Conservation (phyloP, 78 protist genomes). For the Chrysochromulina parva region DNA sequence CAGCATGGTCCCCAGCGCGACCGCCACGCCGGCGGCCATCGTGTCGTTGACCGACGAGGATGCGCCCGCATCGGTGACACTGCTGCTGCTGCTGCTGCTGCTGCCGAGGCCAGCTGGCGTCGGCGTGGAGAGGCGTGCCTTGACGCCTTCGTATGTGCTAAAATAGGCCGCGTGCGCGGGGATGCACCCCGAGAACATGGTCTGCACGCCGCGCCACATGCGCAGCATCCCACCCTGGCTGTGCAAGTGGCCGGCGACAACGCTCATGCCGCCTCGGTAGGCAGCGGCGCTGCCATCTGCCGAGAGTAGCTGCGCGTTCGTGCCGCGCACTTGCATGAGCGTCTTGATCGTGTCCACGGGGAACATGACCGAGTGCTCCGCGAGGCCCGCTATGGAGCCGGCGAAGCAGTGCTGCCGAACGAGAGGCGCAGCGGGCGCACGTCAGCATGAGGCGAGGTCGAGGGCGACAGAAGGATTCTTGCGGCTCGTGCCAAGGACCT, state of each 20-base stretch:
- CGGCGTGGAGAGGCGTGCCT: too few species aligned
- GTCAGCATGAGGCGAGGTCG: too few species aligned
- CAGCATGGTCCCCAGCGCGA: slow-evolving; percentile 29
- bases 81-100: too few species aligned
- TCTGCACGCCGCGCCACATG: slow-evolving; percentile 27
- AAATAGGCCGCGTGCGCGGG: slow-evolving; percentile 77
- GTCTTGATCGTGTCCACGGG: slow-evolving; percentile 76
- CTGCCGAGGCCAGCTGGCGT: too few species aligned
- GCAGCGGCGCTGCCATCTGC: neutral
- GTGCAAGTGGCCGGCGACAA: neutral
- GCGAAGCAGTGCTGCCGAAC: slow-evolving; percentile 63
- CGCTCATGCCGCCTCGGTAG: neutral
- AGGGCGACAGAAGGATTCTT: too few species aligned
- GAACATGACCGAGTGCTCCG: slow-evolving; percentile 75
- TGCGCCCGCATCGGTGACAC: slow-evolving; percentile 22
- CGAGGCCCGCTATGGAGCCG: slow-evolving; percentile 73
- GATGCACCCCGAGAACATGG: neutral
- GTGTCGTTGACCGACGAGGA: slow-evolving; percentile 33
- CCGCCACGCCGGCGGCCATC: slow-evolving; percentile 51
- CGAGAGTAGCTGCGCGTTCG: neutral
- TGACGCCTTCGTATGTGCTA: slow-evolving; percentile 52
- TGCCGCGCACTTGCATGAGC: neutral
- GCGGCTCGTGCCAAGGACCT: too few species aligned
- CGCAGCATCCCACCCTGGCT: neutral
- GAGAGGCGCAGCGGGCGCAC: too few species aligned